Percentiles rank a stretch among this genome's conserved stretches.
phyloP scores from a whole-genome alignment of 805 yeast species.

The Hanseniaspora jakobsenii region DNA sequence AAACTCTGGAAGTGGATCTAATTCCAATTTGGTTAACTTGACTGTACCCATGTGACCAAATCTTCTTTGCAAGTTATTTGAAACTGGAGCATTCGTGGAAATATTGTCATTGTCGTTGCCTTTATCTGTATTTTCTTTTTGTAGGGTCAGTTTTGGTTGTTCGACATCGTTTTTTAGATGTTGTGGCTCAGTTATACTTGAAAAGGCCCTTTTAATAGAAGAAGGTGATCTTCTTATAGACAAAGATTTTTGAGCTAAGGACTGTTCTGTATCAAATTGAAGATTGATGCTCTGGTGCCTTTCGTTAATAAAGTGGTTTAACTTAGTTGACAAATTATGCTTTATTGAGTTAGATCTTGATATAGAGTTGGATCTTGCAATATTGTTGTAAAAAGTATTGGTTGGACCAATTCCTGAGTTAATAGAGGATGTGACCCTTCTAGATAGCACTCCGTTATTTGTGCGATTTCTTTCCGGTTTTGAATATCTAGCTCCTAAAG shows the following conservation, averaged over 20 bases:
- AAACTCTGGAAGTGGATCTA: neutral
- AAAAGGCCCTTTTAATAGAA: constrained; percentile 30
- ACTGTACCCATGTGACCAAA: constrained; percentile 3
- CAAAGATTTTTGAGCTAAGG: constrained; percentile 19
- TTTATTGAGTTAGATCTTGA: constrained; percentile 8
- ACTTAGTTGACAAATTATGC: constrained; percentile 8
- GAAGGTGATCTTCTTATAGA: constrained; percentile 29
- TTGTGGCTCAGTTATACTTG: constrained; percentile 22
- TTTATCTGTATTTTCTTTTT: neutral
- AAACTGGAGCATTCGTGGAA: neutral
- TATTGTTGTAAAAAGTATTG: constrained; percentile 13
- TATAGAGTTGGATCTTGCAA: constrained; percentile 1
- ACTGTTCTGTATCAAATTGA: constrained; percentile 3
- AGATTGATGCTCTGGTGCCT: constrained; percentile 3
- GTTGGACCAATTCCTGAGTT: constrained; percentile 6
- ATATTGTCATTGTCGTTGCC: neutral
- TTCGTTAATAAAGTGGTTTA: neutral
- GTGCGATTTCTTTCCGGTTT: neutral
- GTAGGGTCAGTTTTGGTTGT: too few relatives aligned
- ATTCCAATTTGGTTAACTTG: constrained; percentile 1
- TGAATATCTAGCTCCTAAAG: neutral
- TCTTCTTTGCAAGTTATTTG: neutral
- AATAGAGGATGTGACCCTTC: constrained; percentile 9
- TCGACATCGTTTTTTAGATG: neutral
- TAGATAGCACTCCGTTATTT: constrained; percentile 1